Evolutionary conservation across 352 stramenopile species (phyloP), one percentile per base, ranked within the genome.

Genomic region (Pythium apleroticum): DNA sequence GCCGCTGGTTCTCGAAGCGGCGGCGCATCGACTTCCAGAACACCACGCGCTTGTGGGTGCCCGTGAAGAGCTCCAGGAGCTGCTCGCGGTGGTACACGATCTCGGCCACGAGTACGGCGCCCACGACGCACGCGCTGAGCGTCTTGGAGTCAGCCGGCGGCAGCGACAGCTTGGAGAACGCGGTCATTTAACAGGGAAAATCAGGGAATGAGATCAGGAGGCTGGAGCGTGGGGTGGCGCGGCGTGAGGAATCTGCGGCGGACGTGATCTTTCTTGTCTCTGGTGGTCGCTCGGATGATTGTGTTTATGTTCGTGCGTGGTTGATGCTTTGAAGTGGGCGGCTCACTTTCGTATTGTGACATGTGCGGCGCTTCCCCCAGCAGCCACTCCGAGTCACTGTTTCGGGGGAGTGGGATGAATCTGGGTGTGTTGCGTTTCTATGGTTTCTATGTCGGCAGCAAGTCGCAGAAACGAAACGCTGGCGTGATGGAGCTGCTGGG

Each of bases 21-120:
- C 84, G 84, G 46, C 84, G 81, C 80, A 92, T 90, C 30, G 78
- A 89, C 41, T 79, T 79, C 68, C 79, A 86, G 63, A 92, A 80
- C 52, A 89, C 62, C 60, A 89, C 50, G 27, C 80, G 78, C 63
- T 86, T 87, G 65, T 73, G 76, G 43, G 72, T 69, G 31, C 74
- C 61, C 49, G 56, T 70, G 57, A 86, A 63, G n/a, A 71, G 58
- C 43, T 81, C 72, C 30, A 73, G 52, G 33, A 91, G 73, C 60
- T 66, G 69, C 35, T 86, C 67, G 63, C 75, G 82, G 72, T 87
- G 64, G 57, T 68, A 86, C 25, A 89, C 31, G 22, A 86, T 60
- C 63, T 89, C 75, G 31, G 79, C 56, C 25, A 72, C 74, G 52
- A 76, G 48, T 39, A 76, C 39, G 22, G 67, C 25, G 9, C 66